Conservation (phyloP, 331 rosid species). For the Acacia pycnantha region DNA sequence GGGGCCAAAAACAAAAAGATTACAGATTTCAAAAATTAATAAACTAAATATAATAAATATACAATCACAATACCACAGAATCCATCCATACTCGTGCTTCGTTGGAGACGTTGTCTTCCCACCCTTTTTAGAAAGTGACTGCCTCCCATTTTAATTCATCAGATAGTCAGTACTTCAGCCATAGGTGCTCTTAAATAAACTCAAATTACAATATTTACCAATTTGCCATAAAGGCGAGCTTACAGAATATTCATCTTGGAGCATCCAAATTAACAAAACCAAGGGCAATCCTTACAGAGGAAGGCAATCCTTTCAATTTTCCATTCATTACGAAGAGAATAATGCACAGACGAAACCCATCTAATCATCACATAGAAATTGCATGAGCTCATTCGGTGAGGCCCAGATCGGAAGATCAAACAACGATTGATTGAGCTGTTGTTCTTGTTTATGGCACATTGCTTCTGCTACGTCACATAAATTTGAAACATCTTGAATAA, state of each 20-base stretch:
- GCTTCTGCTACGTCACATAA: slow-evolving; percentile 78
- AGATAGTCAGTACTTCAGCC: slow-evolving; percentile 35
- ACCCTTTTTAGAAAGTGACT: background rate
- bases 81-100: slow-evolving; percentile 12
- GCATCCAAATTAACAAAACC: slow-evolving; percentile 30
- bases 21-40: slow-evolving; percentile 19
- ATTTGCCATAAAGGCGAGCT: slow-evolving; percentile 26
- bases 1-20: background rate
- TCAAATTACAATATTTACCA: slow-evolving; percentile 37
- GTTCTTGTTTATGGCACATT: slow-evolving; percentile 54
- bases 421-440: slow-evolving; percentile 50
- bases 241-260: slow-evolving; percentile 30
- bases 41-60: background rate
- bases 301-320: slow-evolving; percentile 14
- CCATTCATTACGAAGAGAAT: slow-evolving; percentile 17
- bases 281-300: slow-evolving; percentile 20
- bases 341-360: slow-evolving; percentile 22
- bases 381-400: slow-evolving; percentile 68
- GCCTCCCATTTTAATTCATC: slow-evolving; percentile 26
- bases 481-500: slow-evolving; percentile 54
- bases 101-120: slow-evolving; percentile 21
- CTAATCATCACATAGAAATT: slow-evolving; percentile 59
- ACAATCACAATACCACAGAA: slow-evolving; percentile 26
- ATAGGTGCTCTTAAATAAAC: slow-evolving; percentile 24
- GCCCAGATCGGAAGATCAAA: slow-evolving; percentile 84